These are phyloP conservation scores for Polychytrium aggregatum DNA, from an alignment of 192 early-diverging fungal species.

Conservation along the genomic window DNA sequence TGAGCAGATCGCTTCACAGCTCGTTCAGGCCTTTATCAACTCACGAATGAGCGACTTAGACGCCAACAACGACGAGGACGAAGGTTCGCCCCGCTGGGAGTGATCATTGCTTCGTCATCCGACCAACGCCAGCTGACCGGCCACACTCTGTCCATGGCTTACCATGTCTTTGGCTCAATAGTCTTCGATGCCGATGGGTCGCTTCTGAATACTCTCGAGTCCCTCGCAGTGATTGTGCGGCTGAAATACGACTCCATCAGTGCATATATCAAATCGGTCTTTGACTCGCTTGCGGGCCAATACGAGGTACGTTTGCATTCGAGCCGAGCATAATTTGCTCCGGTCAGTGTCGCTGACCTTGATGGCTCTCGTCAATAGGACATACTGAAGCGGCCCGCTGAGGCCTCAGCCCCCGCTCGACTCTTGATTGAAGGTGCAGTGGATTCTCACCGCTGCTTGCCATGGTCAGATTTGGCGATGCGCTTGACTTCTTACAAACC, in stretches of 20 bases:
- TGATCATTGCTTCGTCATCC: not conserved
- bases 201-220: slow-evolving; percentile 53
- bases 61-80: slow-evolving; percentile 12
- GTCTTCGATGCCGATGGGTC: slow-evolving; percentile 58
- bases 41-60: too few relatives aligned
- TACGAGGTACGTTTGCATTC: slow-evolving; percentile 45
- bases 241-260: slow-evolving; percentile 53
- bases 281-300: slow-evolving; percentile 48
- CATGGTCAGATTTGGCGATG: slow-evolving; percentile 26
- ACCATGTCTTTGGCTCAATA: not conserved
- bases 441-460: too few relatives aligned
- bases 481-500: too few relatives aligned
- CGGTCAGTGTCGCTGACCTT: too few relatives aligned
- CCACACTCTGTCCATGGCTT: not conserved
- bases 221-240: slow-evolving; percentile 56
- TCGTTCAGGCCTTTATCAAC: too few relatives aligned
- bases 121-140: not conserved
- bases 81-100: slow-evolving; percentile 1
- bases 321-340: too few relatives aligned
- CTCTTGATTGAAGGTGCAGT: too few relatives aligned
- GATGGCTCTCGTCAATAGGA: too few relatives aligned
- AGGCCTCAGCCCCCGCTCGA: too few relatives aligned
- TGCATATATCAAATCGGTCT: slow-evolving; percentile 30
- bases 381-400: too few relatives aligned
- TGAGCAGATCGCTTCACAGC: slow-evolving; percentile 9